phyloP scores from a whole-genome alignment of 2,329 filamentous ascomycete species.

The Penicillium capsulatum region DNA sequence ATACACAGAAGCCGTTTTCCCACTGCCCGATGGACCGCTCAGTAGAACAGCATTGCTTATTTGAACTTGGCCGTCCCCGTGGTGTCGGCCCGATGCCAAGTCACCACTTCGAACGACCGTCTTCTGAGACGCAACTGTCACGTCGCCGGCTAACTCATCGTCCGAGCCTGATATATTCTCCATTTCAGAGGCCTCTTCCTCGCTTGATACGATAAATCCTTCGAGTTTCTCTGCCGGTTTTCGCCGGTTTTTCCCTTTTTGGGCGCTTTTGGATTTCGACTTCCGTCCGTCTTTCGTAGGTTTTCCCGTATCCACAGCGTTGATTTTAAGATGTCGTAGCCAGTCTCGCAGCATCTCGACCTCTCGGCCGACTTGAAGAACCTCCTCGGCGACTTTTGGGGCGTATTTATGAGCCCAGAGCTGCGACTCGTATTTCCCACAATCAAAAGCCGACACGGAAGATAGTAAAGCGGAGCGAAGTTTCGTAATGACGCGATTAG shows the following conservation, averaged over 20 bases:
- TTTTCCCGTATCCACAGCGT: slow-evolving; percentile 64
- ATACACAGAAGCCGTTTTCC: slow-evolving; percentile 89
- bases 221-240: slow-evolving; percentile 69
- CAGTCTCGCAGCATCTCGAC: slow-evolving; percentile 70
- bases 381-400: slow-evolving; percentile 62
- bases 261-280: slow-evolving; percentile 23
- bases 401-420: slow-evolving; percentile 84
- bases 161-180: slow-evolving; percentile 64
- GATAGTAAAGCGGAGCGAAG: slow-evolving; percentile 59
- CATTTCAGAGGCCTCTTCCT: slow-evolving; percentile 68
- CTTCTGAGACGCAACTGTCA: slow-evolving; percentile 35
- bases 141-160: slow-evolving; percentile 40
- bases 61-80: slow-evolving; percentile 48
- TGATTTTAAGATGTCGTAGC: slow-evolving; percentile 71
- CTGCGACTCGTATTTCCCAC: slow-evolving; percentile 65
- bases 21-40: slow-evolving; percentile 83
- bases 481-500: slow-evolving; percentile 57
- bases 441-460: slow-evolving; percentile 74
- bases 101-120: slow-evolving; percentile 44
- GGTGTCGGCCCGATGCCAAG: slow-evolving; percentile 32
- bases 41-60: slow-evolving; percentile 72
- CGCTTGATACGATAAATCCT: slow-evolving; percentile 73
- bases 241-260: slow-evolving; percentile 55
- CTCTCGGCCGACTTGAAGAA: slow-evolving; percentile 72
- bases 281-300: slow-evolving; percentile 27